phyloP scores from a whole-genome alignment of 495 filamentous ascomycete genomes.

The Choiromyces venosus region DNA sequence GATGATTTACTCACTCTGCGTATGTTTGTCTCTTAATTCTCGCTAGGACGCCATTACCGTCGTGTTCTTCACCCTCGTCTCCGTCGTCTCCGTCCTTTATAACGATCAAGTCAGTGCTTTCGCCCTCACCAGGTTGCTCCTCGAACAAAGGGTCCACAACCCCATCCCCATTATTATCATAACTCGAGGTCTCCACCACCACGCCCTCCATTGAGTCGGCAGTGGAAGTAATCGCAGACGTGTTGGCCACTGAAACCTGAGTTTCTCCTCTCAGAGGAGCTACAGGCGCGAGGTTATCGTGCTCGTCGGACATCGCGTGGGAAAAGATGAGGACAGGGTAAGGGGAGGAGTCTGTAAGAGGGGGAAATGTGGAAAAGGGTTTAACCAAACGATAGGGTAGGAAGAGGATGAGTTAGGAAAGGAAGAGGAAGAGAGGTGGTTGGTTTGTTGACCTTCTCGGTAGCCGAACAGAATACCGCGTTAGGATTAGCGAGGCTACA shows the following conservation, averaged over 20 bases:
- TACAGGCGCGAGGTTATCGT: not conserved
- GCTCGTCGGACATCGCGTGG: not conserved
- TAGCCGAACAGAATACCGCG: not conserved
- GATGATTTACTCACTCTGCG: not conserved
- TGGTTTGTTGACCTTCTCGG: conserved; percentile 1
- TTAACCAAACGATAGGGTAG: not conserved
- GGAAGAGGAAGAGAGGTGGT: not conserved
- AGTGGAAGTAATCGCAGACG: not conserved
- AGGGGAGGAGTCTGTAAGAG: not conserved
- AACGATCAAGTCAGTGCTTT: not conserved
- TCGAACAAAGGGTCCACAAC: conserved; percentile 1
- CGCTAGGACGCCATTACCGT: not conserved
- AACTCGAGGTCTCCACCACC: not conserved
- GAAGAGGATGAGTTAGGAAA: not conserved
- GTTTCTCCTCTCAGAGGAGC: not conserved
- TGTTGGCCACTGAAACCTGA: not conserved
- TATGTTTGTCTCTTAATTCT: conserved; percentile 1
- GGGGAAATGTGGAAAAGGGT: not conserved
- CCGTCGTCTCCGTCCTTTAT: conserved; percentile 1
- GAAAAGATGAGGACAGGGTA: not conserved
- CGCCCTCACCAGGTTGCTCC: not conserved
- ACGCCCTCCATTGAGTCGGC: not conserved
- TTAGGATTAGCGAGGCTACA: not conserved
- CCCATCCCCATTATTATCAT: not conserved
- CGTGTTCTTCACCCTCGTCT: not conserved